phyloP scores from a whole-genome alignment of 139 green algal species.

The Zygnema circumcarinatum region DNA sequence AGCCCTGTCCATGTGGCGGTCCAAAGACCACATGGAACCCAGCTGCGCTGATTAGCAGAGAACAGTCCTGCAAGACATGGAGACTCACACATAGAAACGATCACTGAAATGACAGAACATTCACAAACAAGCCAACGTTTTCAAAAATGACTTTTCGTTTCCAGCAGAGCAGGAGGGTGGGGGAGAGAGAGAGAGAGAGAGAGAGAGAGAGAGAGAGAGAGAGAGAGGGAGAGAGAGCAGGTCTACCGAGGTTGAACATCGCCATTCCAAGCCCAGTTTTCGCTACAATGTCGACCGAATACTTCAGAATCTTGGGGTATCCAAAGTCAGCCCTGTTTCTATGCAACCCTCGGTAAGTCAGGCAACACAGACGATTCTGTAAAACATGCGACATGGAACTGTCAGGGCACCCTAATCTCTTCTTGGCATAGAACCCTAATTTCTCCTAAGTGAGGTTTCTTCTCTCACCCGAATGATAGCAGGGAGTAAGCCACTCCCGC shows the following conservation, averaged over 20 bases:
- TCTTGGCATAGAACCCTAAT: too few species aligned
- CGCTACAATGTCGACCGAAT: slow-evolving; percentile 17
- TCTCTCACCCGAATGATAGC: slow-evolving; percentile 14
- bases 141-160: slow-evolving; percentile 4
- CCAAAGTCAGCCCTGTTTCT: slow-evolving; percentile 35
- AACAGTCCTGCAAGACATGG: slow-evolving; percentile 6
- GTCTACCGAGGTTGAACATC: slow-evolving; percentile 40
- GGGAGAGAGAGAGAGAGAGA: background rate
- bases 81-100: background rate
- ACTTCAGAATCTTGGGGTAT: slow-evolving; percentile 28
- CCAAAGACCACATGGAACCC: slow-evolving; percentile 27
- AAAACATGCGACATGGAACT: too few species aligned
- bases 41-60: slow-evolving; percentile 19
- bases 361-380: too few species aligned
- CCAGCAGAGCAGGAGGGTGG: background rate
- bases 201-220: background rate
- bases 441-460: too few species aligned
- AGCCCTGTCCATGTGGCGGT: background rate
- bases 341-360: too few species aligned
- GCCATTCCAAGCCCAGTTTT: slow-evolving; percentile 47
- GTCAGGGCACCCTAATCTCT: too few species aligned
- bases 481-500: slow-evolving; percentile 32
- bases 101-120: background rate
- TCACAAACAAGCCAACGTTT: background rate
- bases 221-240: background rate